Percentiles rank a stretch among this genome's conserved stretches.
These are phyloP conservation scores for Sphagnum contortum DNA, from an alignment of 225 moss, liverwort and hornwort species.

Conservation along the genomic window DNA sequence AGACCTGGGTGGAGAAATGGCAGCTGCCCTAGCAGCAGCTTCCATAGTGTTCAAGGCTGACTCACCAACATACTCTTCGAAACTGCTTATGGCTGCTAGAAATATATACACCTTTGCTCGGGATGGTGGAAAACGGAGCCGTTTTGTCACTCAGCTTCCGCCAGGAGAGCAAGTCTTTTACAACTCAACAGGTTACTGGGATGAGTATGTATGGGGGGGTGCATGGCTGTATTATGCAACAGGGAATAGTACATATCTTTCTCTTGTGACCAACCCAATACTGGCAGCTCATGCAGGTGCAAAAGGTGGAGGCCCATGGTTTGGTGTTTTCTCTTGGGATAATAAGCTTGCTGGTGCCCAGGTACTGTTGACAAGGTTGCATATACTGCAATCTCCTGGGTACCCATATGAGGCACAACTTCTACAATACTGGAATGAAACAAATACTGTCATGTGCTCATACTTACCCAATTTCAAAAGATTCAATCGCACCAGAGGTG, in stretches of 20 bases:
- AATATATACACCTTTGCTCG: slow-evolving; percentile 58
- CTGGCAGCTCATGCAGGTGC: slow-evolving; percentile 39
- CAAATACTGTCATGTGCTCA: slow-evolving; percentile 45
- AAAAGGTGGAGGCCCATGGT: slow-evolving; percentile 46
- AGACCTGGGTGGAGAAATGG: slow-evolving; percentile 77
- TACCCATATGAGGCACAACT: slow-evolving; percentile 42
- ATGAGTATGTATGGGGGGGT: slow-evolving; percentile 88
- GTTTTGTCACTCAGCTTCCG: slow-evolving; percentile 29
- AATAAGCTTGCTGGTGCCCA: slow-evolving; percentile 81
- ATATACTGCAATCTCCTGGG: slow-evolving; percentile 41
- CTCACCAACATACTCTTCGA: slow-evolving; percentile 44
- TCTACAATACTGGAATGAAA: slow-evolving; percentile 39
- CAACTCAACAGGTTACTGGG: slow-evolving; percentile 82
- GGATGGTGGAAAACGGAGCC: slow-evolving; percentile 21
- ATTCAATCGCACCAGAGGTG: slow-evolving; percentile 57
- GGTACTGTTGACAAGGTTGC: slow-evolving; percentile 54
- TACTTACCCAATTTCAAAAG: slow-evolving; percentile 42
- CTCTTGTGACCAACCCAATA: slow-evolving; percentile 31
- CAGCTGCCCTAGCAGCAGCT: slow-evolving; percentile 89
- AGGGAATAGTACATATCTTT: slow-evolving; percentile 40
- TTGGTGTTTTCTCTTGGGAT: slow-evolving; percentile 80
- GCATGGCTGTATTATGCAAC: slow-evolving; percentile 91
- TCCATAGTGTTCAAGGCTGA: slow-evolving; percentile 59
- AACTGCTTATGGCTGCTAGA: slow-evolving; percentile 49
- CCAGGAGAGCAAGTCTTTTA: slow-evolving; percentile 28